These are phyloP conservation scores for Obelidium mucronatum DNA, from an alignment of 192 early-diverging fungal species.

Conservation along the genomic window DNA sequence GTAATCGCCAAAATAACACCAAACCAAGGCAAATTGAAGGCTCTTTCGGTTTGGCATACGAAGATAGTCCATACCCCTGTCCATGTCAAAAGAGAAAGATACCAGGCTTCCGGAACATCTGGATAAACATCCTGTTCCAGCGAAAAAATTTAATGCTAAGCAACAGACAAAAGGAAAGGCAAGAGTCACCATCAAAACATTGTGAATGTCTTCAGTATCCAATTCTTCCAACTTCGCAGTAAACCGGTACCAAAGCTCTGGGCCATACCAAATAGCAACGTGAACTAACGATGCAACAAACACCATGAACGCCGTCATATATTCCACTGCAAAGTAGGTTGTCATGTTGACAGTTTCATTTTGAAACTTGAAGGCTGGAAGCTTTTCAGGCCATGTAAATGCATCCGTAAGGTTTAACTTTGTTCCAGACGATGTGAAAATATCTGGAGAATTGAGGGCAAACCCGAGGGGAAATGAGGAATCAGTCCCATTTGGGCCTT, in stretches of 20 bases:
- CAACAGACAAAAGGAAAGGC: slow-evolving; percentile 11
- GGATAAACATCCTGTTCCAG: slow-evolving; percentile 36
- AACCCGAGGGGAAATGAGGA: neutral
- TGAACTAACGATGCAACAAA: slow-evolving; percentile 66
- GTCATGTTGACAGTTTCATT: slow-evolving; percentile 3
- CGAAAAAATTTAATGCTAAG: slow-evolving; percentile 3
- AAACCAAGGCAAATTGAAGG: slow-evolving; percentile 55
- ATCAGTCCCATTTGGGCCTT: slow-evolving; percentile 34
- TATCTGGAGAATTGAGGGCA: slow-evolving; percentile 20
- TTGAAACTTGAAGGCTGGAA: too few relatives aligned
- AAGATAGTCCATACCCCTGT: neutral
- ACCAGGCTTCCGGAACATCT: slow-evolving; percentile 39
- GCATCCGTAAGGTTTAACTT: neutral
- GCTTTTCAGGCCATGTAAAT: neutral
- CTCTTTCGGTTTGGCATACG: slow-evolving; percentile 11
- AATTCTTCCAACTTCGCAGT: slow-evolving; percentile 32
- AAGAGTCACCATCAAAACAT: slow-evolving; percentile 29
- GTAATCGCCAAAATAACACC: slow-evolving; percentile 43
- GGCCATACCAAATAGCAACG: slow-evolving; percentile 66
- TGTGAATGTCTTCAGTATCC: slow-evolving; percentile 36
- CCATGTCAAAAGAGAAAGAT: slow-evolving; percentile 37
- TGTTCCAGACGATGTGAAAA: slow-evolving; percentile 12
- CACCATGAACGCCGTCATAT: slow-evolving; percentile 51
- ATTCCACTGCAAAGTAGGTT: slow-evolving; percentile 39
- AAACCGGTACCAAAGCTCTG: slow-evolving; percentile 31